phyloP scores from a whole-genome alignment of 345 rosid genomes.

The Populus tremula region DNA sequence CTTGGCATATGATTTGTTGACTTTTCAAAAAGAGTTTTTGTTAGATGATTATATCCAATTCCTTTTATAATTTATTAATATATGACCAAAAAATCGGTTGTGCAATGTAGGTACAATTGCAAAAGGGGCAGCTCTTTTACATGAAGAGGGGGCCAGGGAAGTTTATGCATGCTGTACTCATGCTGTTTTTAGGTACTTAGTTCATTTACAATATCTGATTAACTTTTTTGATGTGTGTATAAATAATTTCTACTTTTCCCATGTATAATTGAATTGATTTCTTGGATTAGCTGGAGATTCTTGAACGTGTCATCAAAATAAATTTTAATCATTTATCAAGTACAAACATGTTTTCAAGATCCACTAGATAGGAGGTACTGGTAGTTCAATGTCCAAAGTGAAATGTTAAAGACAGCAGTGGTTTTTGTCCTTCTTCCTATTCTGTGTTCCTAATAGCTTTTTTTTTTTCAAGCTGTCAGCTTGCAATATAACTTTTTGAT shows the following conservation, averaged over 20 bases:
- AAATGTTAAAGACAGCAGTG: neutral
- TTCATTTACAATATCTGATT: slow-evolving; percentile 3
- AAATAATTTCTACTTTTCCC: neutral
- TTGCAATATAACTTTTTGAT: neutral
- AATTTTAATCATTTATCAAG: neutral
- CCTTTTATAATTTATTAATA: neutral
- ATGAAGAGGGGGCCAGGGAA: slow-evolving; percentile 34
- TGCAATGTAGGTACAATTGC: slow-evolving; percentile 42
- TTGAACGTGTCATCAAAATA: neutral
- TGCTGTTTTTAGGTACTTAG: slow-evolving; percentile 50
- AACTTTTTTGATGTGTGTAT: neutral
- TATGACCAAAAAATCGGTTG: neutral
- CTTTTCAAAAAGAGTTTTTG: neutral
- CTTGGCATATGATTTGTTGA: neutral
- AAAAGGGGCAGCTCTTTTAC: slow-evolving; percentile 28
- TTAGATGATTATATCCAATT: neutral
- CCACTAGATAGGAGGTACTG: neutral
- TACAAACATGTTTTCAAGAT: neutral
- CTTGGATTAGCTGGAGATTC: neutral
- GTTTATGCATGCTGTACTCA: slow-evolving; percentile 35
- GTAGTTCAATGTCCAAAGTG: neutral
- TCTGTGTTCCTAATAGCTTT: no score
- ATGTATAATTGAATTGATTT: neutral
- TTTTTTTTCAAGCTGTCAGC: neutral
- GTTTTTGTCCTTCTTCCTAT: neutral